Percentiles rank a stretch among this genome's conserved stretches.
These are phyloP conservation scores for Linanthus parryae DNA, from an alignment of 148 eudicot genomes.

Conservation along the genomic window DNA sequence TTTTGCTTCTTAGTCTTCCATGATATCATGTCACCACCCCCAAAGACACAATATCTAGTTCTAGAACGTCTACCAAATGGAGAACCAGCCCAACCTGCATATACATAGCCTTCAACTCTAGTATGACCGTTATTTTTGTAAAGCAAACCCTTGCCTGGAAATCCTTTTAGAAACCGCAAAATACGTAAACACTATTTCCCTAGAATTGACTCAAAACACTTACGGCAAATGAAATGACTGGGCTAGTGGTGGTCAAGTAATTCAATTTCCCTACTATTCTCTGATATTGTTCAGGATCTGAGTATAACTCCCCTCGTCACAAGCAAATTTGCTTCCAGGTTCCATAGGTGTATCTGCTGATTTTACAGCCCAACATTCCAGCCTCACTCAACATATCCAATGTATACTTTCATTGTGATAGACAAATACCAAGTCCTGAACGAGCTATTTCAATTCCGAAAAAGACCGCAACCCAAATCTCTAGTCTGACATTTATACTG, in stretches of 20 bases:
- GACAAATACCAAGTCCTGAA: background rate
- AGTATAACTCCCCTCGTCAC: no score
- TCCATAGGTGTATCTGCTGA: background rate
- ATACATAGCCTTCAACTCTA: background rate
- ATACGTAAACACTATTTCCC: background rate
- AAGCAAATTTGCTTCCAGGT: no score
- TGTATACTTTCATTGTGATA: background rate
- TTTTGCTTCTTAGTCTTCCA: no score
- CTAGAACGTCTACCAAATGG: slow-evolving; percentile 1
- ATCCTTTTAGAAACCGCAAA: background rate
- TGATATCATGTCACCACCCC: no score
- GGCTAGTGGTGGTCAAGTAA: no score
- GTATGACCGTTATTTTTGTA: background rate
- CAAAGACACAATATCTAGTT: no score
- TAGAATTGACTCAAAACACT: no score
- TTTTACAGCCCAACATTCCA: background rate
- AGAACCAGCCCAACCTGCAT: background rate
- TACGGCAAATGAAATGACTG: no score
- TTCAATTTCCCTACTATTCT: no score
- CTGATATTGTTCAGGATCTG: no score
- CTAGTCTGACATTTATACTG: background rate
- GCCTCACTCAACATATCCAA: background rate
- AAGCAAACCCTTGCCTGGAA: background rate
- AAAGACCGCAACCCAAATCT: background rate
- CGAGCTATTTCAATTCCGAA: background rate